Percentiles rank a stretch among this genome's conserved stretches.
Conservation (phyloP, 2,329 filamentous ascomycete species). For the Blastomyces parvus region DNA sequence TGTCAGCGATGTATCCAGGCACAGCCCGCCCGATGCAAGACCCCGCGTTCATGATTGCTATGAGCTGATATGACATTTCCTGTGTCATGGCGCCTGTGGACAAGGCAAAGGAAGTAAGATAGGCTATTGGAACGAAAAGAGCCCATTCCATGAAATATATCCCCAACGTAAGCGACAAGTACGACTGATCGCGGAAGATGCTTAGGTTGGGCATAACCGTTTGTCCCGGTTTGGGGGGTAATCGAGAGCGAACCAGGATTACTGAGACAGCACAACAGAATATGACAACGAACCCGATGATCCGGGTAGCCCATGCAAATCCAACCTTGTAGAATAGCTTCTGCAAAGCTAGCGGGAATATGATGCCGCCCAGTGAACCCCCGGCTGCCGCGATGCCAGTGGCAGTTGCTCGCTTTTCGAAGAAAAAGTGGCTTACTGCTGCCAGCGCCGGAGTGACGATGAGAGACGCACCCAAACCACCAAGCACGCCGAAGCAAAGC, state of each 20-base stretch:
- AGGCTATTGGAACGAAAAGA: constrained; percentile 51
- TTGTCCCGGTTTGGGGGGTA: constrained; percentile 30
- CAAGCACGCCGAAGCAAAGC: constrained; percentile 28
- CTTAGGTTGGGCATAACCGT: constrained; percentile 39
- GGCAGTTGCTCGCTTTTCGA: constrained; percentile 23
- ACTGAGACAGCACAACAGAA: constrained; percentile 9
- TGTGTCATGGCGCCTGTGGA: constrained; percentile 38
- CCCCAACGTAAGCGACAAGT: constrained; percentile 35
- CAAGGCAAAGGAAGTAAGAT: constrained; percentile 38
- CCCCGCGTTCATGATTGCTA: constrained; percentile 42
- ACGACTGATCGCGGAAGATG: constrained; percentile 39
- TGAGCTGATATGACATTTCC: constrained; percentile 42
- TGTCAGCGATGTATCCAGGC: constrained; percentile 46
- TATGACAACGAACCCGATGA: constrained; percentile 15
- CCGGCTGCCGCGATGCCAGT: constrained; percentile 30
- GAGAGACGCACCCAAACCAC: constrained; percentile 24
- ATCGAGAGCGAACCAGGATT: constrained; percentile 11
- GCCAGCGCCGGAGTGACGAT: constrained; percentile 27
- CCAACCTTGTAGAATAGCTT: constrained; percentile 24
- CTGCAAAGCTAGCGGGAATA: constrained; percentile 29
- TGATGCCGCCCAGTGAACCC: constrained; percentile 27
- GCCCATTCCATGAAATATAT: constrained; percentile 50
- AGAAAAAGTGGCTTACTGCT: constrained; percentile 29
- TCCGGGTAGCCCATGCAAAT: constrained; percentile 18
- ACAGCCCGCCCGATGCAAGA: constrained; percentile 47